These are phyloP conservation scores for Passalora sequoiae DNA, from an alignment of 2,329 filamentous ascomycete genomes.

Conservation along the genomic window DNA sequence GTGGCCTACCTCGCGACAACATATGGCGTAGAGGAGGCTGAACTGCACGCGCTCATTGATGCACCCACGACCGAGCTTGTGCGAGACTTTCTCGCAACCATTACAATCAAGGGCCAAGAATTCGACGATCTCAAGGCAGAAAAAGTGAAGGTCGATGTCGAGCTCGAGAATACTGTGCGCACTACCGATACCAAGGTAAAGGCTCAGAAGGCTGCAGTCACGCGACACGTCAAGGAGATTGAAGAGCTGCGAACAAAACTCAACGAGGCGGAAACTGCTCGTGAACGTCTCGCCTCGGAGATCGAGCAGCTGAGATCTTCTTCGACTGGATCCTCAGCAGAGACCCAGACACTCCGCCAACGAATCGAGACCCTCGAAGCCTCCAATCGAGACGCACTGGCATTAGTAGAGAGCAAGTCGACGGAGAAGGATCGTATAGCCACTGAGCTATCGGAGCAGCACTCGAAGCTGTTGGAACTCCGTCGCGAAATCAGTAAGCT, in stretches of 20 bases:
- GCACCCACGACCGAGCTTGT: constrained; percentile 75
- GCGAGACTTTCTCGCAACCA: constrained; percentile 64
- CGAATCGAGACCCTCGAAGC: constrained; percentile 83
- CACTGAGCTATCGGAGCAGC: constrained; percentile 79
- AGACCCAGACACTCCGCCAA: constrained; percentile 69
- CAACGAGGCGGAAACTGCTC: constrained; percentile 72
- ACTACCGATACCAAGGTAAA: constrained; percentile 78
- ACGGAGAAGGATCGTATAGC: constrained; percentile 78
- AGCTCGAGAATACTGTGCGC: constrained; percentile 84
- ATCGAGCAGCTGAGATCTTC: constrained; percentile 72
- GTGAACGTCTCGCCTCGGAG: constrained; percentile 73
- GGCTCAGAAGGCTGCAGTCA: constrained; percentile 71
- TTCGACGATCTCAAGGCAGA: constrained; percentile 77
- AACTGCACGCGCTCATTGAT: constrained; percentile 56
- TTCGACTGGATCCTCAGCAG: constrained; percentile 64
- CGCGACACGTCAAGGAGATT: constrained; percentile 77
- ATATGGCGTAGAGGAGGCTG: constrained; percentile 62
- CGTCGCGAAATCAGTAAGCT: constrained; percentile 74
- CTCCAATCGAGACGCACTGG: constrained; percentile 84
- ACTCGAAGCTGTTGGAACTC: constrained; percentile 79
- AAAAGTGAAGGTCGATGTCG: constrained; percentile 84
- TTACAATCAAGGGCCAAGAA: constrained; percentile 75
- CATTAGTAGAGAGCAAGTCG: constrained; percentile 84
- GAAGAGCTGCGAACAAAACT: constrained; percentile 76
- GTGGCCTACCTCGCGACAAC: constrained; percentile 68